phyloP scores from a whole-genome alignment of 176 grass and related monocot species.

The Carex parvula region DNA sequence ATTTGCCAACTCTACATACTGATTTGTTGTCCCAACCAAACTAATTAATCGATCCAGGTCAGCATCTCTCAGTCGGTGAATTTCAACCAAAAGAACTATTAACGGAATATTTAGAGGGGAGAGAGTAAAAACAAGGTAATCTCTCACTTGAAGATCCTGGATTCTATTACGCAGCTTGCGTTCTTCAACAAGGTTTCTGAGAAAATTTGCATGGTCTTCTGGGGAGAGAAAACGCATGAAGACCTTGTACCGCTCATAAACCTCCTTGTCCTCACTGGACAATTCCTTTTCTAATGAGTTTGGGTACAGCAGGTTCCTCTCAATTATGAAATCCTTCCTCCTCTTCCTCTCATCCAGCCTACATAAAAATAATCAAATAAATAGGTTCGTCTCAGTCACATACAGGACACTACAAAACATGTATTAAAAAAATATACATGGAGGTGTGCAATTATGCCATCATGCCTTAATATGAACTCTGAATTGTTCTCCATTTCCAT shows the following conservation, averaged over 20 bases:
- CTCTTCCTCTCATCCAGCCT: constrained; percentile 99
- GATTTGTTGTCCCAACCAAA: neutral
- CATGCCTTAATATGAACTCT: neutral
- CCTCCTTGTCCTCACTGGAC: constrained; percentile 79
- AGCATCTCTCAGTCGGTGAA: constrained; percentile 5
- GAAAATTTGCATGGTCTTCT: constrained; percentile 71
- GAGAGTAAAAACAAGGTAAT: neutral
- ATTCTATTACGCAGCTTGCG: constrained; percentile 82
- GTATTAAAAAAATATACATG: constrained; percentile 10
- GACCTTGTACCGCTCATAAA: constrained; percentile 78
- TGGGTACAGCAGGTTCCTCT: constrained; percentile 89
- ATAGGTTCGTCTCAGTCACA: neutral
- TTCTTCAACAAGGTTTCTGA: constrained; percentile 74
- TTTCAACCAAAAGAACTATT: neutral
- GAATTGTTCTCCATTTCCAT: neutral
- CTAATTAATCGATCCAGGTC: neutral
- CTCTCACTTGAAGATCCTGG: constrained; percentile 82
- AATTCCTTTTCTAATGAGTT: constrained; percentile 84
- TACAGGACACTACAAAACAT: neutral
- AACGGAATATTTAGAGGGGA: neutral
- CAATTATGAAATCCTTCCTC: constrained; percentile 96
- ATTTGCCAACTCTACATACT: neutral
- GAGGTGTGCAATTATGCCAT: neutral
- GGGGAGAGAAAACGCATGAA: constrained; percentile 95
- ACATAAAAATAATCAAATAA: constrained; percentile 5